Percentiles rank a stretch among this genome's conserved stretches.
These are phyloP conservation scores for Leccinum huronense DNA, from an alignment of 1,284 basidiomycete genomes.

Conservation along the genomic window DNA sequence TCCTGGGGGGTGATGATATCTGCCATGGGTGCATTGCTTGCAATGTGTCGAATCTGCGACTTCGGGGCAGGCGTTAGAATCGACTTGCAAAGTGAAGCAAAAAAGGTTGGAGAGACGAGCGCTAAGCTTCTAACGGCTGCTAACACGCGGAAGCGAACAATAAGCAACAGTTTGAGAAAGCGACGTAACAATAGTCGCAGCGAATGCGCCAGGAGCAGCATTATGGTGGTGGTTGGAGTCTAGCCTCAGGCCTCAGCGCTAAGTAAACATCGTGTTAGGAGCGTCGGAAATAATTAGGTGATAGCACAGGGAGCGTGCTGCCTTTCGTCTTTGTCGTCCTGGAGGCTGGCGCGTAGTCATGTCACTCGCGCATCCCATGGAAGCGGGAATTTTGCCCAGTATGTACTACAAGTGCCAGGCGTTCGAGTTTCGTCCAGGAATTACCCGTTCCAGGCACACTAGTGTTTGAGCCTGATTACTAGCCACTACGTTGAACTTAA, in stretches of 20 bases:
- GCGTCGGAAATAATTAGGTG: too few species aligned
- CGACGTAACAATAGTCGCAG: constrained; percentile 7
- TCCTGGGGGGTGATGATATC: background rate
- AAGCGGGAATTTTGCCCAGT: too few species aligned
- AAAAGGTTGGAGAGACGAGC: constrained; percentile 2
- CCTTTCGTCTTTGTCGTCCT: too few species aligned
- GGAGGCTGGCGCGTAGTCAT: too few species aligned
- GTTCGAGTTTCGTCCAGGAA: too few species aligned
- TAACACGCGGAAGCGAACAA: constrained; percentile 9
- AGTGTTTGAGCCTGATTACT: too few species aligned
- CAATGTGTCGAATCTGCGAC: background rate
- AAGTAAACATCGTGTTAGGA: background rate
- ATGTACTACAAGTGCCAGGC: too few species aligned
- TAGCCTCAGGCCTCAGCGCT: background rate
- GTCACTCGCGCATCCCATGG: too few species aligned
- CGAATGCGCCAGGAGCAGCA: background rate
- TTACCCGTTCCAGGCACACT: too few species aligned
- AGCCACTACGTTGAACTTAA: too few species aligned
- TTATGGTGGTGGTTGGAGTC: background rate
- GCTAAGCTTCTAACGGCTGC: constrained; percentile 6
- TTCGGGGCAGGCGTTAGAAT: constrained; percentile 4
- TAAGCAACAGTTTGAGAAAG: constrained; percentile 8
- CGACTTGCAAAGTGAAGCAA: constrained; percentile 14
- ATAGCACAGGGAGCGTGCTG: too few species aligned
- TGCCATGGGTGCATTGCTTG: constrained; percentile 1